A percentile compares a stretch with the other conserved stretches of the same genome.
These are phyloP conservation scores for Rusavskia elegans DNA, from an alignment of 495 filamentous ascomycete genomes.

Conservation along the genomic window DNA sequence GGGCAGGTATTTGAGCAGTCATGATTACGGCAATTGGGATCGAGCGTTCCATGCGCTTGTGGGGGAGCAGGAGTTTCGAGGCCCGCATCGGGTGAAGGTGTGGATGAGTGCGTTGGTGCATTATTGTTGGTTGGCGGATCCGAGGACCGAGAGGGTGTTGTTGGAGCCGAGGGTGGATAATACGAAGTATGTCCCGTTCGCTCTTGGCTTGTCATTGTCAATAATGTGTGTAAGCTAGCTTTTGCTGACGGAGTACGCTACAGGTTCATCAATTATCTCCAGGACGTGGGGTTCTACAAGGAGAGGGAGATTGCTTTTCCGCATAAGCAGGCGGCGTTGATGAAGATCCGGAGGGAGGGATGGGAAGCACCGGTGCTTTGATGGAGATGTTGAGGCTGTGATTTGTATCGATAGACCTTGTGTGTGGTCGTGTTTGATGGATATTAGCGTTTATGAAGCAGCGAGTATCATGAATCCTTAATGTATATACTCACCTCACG, in stretches of 20 bases:
- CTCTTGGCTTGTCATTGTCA: no score
- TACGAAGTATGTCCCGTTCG: conserved; percentile 48
- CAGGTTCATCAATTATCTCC: conserved; percentile 67
- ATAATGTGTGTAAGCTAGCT: background rate
- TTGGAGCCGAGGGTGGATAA: conserved; percentile 92
- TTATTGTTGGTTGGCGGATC: conserved; percentile 64
- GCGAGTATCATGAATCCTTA: no score
- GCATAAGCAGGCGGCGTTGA: conserved; percentile 82
- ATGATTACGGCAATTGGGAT: conserved; percentile 59
- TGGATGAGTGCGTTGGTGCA: conserved; percentile 84
- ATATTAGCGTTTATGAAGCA: no score
- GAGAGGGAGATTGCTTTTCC: conserved; percentile 79
- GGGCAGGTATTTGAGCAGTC: conserved; percentile 44
- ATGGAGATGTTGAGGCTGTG: background rate
- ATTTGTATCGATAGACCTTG: no score
- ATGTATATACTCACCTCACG: no score
- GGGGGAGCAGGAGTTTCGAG: conserved; percentile 85
- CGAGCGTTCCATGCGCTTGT: conserved; percentile 77
- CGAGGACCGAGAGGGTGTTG: conserved; percentile 63
- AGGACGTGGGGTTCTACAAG: conserved; percentile 67
- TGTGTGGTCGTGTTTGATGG: no score
- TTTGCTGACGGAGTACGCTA: background rate
- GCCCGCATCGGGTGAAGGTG: conserved; percentile 49
- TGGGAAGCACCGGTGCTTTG: conserved; percentile 70
- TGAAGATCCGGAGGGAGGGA: conserved; percentile 64